Percentiles rank a stretch among this genome's conserved stretches.
These are phyloP conservation scores for Lipomyces spencermartinsiae DNA, from an alignment of 805 yeast species.

Conservation along the genomic window DNA sequence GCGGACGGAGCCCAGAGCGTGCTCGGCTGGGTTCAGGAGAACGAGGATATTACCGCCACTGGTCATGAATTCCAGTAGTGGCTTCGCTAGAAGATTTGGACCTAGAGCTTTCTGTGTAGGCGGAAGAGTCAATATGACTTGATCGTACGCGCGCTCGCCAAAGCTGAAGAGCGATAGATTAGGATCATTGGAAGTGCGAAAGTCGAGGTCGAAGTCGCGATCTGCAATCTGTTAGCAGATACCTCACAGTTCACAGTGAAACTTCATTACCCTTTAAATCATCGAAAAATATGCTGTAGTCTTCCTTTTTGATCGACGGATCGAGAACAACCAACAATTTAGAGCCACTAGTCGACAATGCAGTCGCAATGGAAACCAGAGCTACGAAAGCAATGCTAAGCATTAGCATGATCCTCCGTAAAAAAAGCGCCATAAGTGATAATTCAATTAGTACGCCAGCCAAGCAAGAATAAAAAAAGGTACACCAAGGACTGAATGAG, in stretches of 20 bases:
- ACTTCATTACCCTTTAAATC: slow-evolving; percentile 38
- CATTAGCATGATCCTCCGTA: not conserved
- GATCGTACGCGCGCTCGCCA: slow-evolving; percentile 58
- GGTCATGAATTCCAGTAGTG: slow-evolving; percentile 63
- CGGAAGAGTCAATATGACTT: slow-evolving; percentile 65
- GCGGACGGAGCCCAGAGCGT: slow-evolving; percentile 70
- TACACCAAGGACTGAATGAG: not conserved
- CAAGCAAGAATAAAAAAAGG: not conserved
- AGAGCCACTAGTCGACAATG: slow-evolving; percentile 36
- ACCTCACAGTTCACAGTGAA: not conserved
- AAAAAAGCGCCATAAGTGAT: not conserved
- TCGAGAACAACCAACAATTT: slow-evolving; percentile 48
- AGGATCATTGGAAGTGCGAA: slow-evolving; percentile 44
- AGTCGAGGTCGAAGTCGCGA: slow-evolving; percentile 48
- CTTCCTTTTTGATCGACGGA: slow-evolving; percentile 41
- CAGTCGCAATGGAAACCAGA: slow-evolving; percentile 15
- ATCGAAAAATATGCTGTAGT: slow-evolving; percentile 44
- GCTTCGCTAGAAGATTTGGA: slow-evolving; percentile 51
- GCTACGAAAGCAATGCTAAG: not conserved
- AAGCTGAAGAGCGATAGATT: slow-evolving; percentile 49
- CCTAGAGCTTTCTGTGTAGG: slow-evolving; percentile 48
- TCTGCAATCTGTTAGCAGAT: slow-evolving; percentile 41
- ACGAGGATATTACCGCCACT: slow-evolving; percentile 75
- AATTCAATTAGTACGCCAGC: not conserved
- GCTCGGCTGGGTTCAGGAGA: slow-evolving; percentile 46